phyloP scores from a whole-genome alignment of 805 yeast species.

The Pichia gijzeniarum region DNA sequence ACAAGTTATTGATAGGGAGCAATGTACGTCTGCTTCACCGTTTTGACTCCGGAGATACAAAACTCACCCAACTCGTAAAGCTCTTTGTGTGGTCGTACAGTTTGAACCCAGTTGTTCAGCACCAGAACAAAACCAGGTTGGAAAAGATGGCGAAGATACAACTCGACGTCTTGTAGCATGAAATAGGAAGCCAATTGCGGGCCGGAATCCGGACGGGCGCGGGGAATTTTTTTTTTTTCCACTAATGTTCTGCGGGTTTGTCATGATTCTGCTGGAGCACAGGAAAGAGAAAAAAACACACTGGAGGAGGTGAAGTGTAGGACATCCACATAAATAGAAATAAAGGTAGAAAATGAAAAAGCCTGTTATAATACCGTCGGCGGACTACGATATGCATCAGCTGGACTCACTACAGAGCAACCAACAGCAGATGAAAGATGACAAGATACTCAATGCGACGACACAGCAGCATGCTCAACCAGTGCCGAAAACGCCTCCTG shows the following conservation, averaged over 20 bases:
- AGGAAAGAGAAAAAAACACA: background rate
- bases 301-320: background rate
- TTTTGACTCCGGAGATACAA: constrained; percentile 14
- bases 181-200: too few relatives aligned
- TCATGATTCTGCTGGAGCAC: too few relatives aligned
- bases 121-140: background rate
- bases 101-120: background rate
- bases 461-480: background rate
- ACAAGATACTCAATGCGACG: background rate
- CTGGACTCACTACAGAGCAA: constrained; percentile 4
- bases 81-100: constrained; percentile 25
- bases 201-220: background rate
- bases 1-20: background rate
- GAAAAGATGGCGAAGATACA: background rate
- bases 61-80: constrained; percentile 23
- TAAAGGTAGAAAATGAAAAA: background rate
- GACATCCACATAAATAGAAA: background rate
- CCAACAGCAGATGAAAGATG: background rate
- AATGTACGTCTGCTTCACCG: background rate
- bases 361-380: constrained; percentile 9
- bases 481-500: constrained; percentile 4
- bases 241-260: too few relatives aligned
- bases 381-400: constrained; percentile 4
- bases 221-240: background rate
- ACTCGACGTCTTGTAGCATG: too few relatives aligned